Conservation (phyloP, 139 green algal species). For the Chlorella sp. region DNA sequence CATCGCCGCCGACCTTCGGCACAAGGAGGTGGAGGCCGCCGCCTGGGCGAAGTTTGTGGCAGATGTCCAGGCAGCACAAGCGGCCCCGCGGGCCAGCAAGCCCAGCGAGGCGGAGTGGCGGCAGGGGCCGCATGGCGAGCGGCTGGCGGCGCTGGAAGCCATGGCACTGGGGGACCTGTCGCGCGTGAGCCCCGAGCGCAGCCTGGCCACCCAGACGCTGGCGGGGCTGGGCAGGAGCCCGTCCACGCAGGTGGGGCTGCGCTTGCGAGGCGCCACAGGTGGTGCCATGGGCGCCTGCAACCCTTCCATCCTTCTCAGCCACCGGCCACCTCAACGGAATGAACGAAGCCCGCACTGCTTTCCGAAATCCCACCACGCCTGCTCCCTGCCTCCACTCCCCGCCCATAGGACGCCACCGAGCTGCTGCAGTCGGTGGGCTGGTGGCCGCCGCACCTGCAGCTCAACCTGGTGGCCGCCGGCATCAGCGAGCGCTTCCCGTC, state of each 20-base stretch:
- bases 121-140: conserved; percentile 38
- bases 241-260: not conserved
- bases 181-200: not conserved
- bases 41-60: conserved; percentile 17
- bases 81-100: conserved; percentile 10
- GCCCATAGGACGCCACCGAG: conserved; percentile 25
- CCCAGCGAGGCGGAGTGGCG: conserved; percentile 44
- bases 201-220: not conserved
- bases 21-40: not conserved
- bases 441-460: conserved; percentile 63
- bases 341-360: no score
- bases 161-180: conserved; percentile 7
- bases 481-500: conserved; percentile 40
- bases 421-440: conserved; percentile 66
- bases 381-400: not conserved
- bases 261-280: no score
- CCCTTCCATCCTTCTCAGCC: no score
- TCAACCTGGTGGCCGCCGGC: conserved; percentile 52
- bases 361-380: no score
- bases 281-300: no score
- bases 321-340: no score
- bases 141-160: conserved; percentile 7
- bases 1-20: not conserved
- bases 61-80: not conserved
- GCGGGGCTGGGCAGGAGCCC: conserved; percentile 20